Percentiles rank a stretch among this genome's conserved stretches.
Conservation (phyloP, 495 filamentous ascomycete genomes). For the Corynascus novoguineensis region DNA sequence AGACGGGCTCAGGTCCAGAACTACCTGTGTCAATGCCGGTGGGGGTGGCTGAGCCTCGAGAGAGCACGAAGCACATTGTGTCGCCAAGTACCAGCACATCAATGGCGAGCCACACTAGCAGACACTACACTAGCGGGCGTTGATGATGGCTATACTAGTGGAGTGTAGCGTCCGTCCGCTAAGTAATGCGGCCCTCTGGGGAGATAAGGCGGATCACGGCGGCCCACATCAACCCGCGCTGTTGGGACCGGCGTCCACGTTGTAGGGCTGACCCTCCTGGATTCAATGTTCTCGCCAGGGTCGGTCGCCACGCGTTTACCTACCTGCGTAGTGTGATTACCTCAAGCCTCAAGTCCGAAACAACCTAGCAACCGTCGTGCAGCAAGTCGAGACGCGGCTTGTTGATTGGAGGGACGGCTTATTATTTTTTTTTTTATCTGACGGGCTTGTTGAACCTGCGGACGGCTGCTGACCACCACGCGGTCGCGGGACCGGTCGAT, state of each 20-base stretch:
- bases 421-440: background rate
- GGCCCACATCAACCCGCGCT: background rate
- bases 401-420: background rate
- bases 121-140: no score
- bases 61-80: no score
- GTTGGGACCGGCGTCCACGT: no score
- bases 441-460: background rate
- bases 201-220: background rate
- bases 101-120: no score
- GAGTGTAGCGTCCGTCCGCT: no score
- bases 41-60: conserved; percentile 15
- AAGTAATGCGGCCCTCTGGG: no score
- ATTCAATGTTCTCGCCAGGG: no score
- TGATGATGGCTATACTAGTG: no score
- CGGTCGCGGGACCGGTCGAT: conserved; percentile 6
- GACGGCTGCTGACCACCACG: conserved; percentile 11
- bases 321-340: no score
- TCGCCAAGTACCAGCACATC: background rate
- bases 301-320: no score
- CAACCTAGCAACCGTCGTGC: background rate
- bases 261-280: conserved; percentile 1
- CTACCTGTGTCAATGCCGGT: conserved; percentile 1
- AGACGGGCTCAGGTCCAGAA: background rate
- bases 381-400: background rate
- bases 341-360: background rate